phyloP scores from a whole-genome alignment of 768 basidiomycete species.

The Phylloporus sp. region DNA sequence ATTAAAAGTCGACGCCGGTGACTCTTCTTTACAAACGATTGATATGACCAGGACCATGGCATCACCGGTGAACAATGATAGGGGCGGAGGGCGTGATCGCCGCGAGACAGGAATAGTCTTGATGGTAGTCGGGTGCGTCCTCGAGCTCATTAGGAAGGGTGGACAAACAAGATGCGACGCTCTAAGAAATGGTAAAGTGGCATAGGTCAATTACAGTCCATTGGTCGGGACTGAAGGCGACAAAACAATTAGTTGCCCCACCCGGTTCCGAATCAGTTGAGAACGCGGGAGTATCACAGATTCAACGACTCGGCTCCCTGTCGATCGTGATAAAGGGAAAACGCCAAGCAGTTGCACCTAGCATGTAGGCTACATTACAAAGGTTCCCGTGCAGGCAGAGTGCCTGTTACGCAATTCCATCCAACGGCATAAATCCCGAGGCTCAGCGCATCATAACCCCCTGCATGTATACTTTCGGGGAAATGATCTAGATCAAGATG shows the following conservation, averaged over 20 bases:
- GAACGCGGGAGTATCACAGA: too few relatives aligned
- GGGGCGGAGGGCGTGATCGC: not conserved
- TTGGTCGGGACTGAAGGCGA: too few relatives aligned
- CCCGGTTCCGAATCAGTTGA: too few relatives aligned
- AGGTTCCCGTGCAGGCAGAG: not conserved
- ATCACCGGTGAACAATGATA: not conserved
- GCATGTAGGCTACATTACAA: constrained; percentile 6
- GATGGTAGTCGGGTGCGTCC: not conserved
- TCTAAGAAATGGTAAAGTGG: not conserved
- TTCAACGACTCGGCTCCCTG: not conserved
- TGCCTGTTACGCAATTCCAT: constrained; percentile 6
- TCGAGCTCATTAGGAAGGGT: not conserved
- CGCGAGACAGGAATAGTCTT: not conserved
- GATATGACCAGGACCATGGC: not conserved
- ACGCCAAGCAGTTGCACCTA: too few relatives aligned
- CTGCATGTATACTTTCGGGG: constrained; percentile 26
- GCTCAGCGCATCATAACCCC: constrained; percentile 27
- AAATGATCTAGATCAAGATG: constrained; percentile 39
- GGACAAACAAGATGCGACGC: not conserved
- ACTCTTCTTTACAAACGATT: not conserved
- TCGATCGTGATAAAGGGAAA: not conserved
- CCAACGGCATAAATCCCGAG: constrained; percentile 31
- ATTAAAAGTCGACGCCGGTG: not conserved
- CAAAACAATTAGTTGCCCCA: too few relatives aligned
- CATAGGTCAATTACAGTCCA: too few relatives aligned